Evolutionary conservation across 257 asterid genomes (phyloP).

Genomic region (Penstemon barbatus): DNA sequence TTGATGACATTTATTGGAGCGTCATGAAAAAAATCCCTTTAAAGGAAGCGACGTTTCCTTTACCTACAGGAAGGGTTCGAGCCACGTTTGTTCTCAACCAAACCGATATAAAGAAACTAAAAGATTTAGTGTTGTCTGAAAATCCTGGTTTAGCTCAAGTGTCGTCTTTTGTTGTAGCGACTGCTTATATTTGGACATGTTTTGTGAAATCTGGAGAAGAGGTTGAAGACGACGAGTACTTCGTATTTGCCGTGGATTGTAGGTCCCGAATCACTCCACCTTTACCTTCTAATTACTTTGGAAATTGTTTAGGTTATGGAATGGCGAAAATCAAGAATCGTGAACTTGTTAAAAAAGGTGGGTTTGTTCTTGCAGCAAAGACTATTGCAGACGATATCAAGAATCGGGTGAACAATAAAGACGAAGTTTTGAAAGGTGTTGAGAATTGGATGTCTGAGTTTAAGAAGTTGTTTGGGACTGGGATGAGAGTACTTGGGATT

Average conservation of each 20-base stretch:
- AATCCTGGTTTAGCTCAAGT: conserved; percentile 25
- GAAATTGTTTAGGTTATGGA: conserved; percentile 45
- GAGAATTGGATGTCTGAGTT: conserved; percentile 29
- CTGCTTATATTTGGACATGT: conserved; percentile 50
- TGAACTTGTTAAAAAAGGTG: conserved; percentile 33
- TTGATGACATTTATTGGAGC: conserved; percentile 22
- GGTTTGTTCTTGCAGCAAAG: conserved; percentile 40
- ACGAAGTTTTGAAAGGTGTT: conserved; percentile 28
- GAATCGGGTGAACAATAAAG: conserved; percentile 28
- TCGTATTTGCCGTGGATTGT: conserved; percentile 30
- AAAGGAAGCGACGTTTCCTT: not conserved
- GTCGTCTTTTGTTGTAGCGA: conserved; percentile 35
- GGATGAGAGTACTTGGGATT: conserved; percentile 23
- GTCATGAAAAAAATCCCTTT: conserved; percentile 7
- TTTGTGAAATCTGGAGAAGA: conserved; percentile 35
- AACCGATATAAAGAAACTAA: conserved; percentile 27
- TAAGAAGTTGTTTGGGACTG: not conserved
- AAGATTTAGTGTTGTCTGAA: conserved; percentile 21
- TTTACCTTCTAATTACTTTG: conserved; percentile 47
- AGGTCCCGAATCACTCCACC: conserved; percentile 44
- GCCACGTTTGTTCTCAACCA: conserved; percentile 30
- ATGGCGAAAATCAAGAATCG: conserved; percentile 14
- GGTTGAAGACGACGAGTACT: conserved; percentile 10
- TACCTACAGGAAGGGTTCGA: conserved; percentile 15
- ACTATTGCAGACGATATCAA: conserved; percentile 32